These are phyloP conservation scores for Blastomyces emzantsi DNA, from an alignment of 2,329 filamentous ascomycete species.

Conservation along the genomic window DNA sequence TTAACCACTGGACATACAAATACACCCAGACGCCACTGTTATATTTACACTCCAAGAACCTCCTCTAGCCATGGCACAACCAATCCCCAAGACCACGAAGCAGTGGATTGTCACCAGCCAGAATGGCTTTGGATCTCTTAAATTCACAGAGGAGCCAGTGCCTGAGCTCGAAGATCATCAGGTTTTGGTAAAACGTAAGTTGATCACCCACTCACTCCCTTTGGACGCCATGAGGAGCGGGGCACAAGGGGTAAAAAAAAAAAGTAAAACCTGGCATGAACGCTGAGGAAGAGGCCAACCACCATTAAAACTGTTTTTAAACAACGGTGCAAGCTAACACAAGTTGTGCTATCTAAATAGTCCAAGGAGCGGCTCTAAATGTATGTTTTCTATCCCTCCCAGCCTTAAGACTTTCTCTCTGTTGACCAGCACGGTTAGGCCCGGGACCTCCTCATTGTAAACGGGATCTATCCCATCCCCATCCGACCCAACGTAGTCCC, in stretches of 20 bases:
- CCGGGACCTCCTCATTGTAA: constrained; percentile 4
- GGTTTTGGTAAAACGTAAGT: constrained; percentile 8
- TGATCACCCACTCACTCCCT: background rate
- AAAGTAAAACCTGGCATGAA: too few relatives aligned
- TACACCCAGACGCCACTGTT: background rate
- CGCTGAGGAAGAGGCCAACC: too few relatives aligned
- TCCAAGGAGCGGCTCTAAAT: constrained; percentile 8
- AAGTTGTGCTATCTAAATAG: background rate
- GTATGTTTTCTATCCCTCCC: background rate
- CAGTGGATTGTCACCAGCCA: constrained; percentile 9
- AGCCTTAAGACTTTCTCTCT: background rate
- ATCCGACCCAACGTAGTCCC: constrained; percentile 11
- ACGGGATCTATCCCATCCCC: constrained; percentile 9
- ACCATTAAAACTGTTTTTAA: background rate
- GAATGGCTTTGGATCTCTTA: constrained; percentile 7
- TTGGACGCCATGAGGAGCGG: background rate
- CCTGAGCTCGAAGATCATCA: constrained; percentile 6
- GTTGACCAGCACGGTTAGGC: background rate
- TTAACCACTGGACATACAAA: too few relatives aligned
- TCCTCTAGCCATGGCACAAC: background rate
- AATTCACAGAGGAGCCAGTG: constrained; percentile 8
- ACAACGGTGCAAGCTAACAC: background rate
- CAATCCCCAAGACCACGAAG: constrained; percentile 7
- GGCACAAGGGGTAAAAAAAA: background rate
- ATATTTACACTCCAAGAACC: background rate